Evolutionary conservation across 2,329 filamentous ascomycete species (phyloP), one percentile per base, ranked within the genome.

Genomic region (Sordariomycetes sp.): DNA sequence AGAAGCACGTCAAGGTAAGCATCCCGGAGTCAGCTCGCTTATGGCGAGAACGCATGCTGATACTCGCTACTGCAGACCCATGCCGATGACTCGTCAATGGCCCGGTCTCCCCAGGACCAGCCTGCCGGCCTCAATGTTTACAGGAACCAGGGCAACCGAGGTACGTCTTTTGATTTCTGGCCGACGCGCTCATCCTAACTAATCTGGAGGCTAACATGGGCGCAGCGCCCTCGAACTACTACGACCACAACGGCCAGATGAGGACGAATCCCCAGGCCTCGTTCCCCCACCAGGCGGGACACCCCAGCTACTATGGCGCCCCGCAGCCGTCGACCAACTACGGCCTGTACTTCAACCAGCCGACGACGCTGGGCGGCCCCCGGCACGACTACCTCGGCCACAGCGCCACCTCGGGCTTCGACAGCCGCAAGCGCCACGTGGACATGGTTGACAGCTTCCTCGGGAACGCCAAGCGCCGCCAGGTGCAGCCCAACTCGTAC

Each of bases 361-460:
- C 65, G 55, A 65, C 71, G n/a, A 64, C 71, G 20, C 25, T 57
- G 6, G 34, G 20, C 32, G 48, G 28, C 24, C 51, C 57, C n/a
- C 60, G 61, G 28, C 58, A 60, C 3, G 58, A 59, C 53, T 59
- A 59, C 43, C 24, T 59, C 20, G 35, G 24, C 40, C 58, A 59
- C 58, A 50, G 32, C 43, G 52, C 51, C 40, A 69, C 74, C 48
- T 65, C 69, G 40, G 65, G 69, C 24, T 75, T 87, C 67, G 89
- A 93, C 67, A 81, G 84, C 64, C 85, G 89, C 67, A 94, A 93
- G 76, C 89, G 91, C 61, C 84, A 85, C n/a, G 89, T 87, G 64
- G 91, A 97, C 67, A 88, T 89, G 60, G 77, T 97, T 60, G 93
- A 96, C 68, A 90, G 96, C 70, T 96, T 97, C 76, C 96, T 97